Evolutionary conservation across 1,284 basidiomycete species (phyloP).

Genomic region (Mrakiaceae sp.): DNA sequence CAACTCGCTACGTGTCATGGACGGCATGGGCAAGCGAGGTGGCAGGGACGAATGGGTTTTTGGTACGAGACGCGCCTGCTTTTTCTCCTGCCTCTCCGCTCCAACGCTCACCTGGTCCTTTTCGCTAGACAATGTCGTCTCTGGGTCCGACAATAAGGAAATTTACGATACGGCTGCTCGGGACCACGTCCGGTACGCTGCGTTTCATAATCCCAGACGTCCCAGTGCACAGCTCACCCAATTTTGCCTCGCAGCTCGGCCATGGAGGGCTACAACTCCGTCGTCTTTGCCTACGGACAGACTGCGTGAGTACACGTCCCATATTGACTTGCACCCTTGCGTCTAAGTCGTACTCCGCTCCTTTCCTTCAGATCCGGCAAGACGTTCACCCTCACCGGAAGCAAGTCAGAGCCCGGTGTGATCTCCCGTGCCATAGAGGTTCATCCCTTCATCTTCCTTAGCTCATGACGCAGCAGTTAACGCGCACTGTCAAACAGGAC

Average conservation of each 20-base stretch:
- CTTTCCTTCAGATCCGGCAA: slow-evolving; percentile 49
- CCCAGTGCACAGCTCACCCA: background rate
- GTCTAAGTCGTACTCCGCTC: slow-evolving; percentile 20
- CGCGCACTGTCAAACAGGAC: slow-evolving; percentile 41
- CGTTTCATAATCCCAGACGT: background rate
- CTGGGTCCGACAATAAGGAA: slow-evolving; percentile 68
- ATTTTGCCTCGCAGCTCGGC: slow-evolving; percentile 42
- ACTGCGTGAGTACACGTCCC: slow-evolving; percentile 31
- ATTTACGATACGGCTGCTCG: slow-evolving; percentile 75
- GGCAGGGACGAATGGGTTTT: slow-evolving; percentile 35
- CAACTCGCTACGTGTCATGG: slow-evolving; percentile 28
- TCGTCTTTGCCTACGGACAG: slow-evolving; percentile 80
- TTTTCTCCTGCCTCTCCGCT: slow-evolving; percentile 24
- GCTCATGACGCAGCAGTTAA: no score
- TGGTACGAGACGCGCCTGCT: slow-evolving; percentile 41
- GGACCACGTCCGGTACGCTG: slow-evolving; percentile 55
- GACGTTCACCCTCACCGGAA: slow-evolving; percentile 80
- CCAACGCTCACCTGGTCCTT: slow-evolving; percentile 40
- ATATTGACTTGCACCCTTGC: slow-evolving; percentile 22
- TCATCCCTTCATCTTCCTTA: slow-evolving; percentile 17
- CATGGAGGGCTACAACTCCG: slow-evolving; percentile 93
- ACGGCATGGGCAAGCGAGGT: slow-evolving; percentile 24
- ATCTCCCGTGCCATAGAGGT: slow-evolving; percentile 73
- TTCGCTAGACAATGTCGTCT: slow-evolving; percentile 56
- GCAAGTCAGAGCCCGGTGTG: slow-evolving; percentile 75